These are phyloP conservation scores for Clavariopsis aquatica DNA, from an alignment of 495 filamentous ascomycete species.

Conservation along the genomic window DNA sequence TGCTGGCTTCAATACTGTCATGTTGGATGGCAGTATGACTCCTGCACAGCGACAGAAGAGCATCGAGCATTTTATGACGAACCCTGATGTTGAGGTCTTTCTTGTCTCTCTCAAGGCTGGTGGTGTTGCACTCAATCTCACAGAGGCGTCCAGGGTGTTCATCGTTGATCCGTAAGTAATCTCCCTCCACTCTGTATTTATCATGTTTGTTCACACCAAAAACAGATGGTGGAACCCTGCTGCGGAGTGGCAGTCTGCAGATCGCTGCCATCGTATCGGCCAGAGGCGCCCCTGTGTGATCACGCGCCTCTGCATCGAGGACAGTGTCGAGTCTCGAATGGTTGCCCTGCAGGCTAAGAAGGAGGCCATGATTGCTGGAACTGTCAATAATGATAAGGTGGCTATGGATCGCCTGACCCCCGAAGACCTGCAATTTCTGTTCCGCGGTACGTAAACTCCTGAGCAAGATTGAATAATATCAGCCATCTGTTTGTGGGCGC, in stretches of 20 bases:
- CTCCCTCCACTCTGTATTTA: not conserved
- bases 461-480: not conserved
- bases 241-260: slow-evolving; percentile 95
- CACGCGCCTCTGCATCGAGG: slow-evolving; percentile 89
- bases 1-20: slow-evolving; percentile 94
- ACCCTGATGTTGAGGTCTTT: slow-evolving; percentile 88
- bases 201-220: slow-evolving; percentile 35
- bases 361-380: slow-evolving; percentile 90
- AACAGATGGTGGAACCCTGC: slow-evolving; percentile 93
- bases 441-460: slow-evolving; percentile 62
- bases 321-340: slow-evolving; percentile 93
- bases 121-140: slow-evolving; percentile 91
- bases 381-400: slow-evolving; percentile 84
- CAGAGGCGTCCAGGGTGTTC: slow-evolving; percentile 89
- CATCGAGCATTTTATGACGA: slow-evolving; percentile 93
- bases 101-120: slow-evolving; percentile 93
- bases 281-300: slow-evolving; percentile 93
- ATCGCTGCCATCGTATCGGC: slow-evolving; percentile 95
- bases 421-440: slow-evolving; percentile 93
- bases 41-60: slow-evolving; percentile 87
- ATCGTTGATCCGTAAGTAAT: slow-evolving; percentile 85
- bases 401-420: slow-evolving; percentile 87
- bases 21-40: slow-evolving; percentile 95
- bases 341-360: slow-evolving; percentile 97
- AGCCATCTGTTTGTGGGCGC: not conserved